Base-by-base conservation (phyloP, 176 grass and related monocot genomes). In the Cenchrus americanus region DNA sequence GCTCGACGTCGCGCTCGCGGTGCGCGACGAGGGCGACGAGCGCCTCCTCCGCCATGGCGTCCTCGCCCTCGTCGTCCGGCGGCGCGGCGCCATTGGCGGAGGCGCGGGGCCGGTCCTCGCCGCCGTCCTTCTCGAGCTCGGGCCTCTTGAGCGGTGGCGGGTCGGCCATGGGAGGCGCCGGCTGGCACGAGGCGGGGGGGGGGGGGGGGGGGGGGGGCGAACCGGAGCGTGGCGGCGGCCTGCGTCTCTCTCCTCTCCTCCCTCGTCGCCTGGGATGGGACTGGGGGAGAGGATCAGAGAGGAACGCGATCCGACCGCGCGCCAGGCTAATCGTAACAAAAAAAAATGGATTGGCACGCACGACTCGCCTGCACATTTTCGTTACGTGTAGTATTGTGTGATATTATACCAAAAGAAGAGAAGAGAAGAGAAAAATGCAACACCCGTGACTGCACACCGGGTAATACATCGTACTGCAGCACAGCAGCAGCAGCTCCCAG, bases 61-160 rank as follows among this genome's bases (percentile, higher is more conserved):
- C 87, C 6, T 81, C 80, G 5, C 77, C 80, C 18, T 78, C 66
- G 13, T 60, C 37, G 34, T 23, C 63, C 57, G 24, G 71, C 14
- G 53, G 78, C 11, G 24, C 76, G 69, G 83, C n/a, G 80, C 69
- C 74, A 77, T 86, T 86, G 66, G 67, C 43, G 66, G 66, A 0
- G 6, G 62, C 24, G 24, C 22, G 51, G 49, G 73, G 79, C 8
- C 23, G 48, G 48, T 62, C 17, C 18, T 49, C 79, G 21, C 6
- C 10, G 79, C 49, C 62, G 46, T 73, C 75, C 70, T 90, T 87
- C 81, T 92, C 87, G 48, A 90, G 80, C 72, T 92, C 90, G 80
- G 91, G 84, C 71, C 74, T 77, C 84, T 92, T 92, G 32, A 90
- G 71, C 47, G 62, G 14, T 55, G 51, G 84, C 23, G 81, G 23